phyloP scores from a whole-genome alignment of 495 filamentous ascomycete genomes.

The Daldinia vernicosa region DNA sequence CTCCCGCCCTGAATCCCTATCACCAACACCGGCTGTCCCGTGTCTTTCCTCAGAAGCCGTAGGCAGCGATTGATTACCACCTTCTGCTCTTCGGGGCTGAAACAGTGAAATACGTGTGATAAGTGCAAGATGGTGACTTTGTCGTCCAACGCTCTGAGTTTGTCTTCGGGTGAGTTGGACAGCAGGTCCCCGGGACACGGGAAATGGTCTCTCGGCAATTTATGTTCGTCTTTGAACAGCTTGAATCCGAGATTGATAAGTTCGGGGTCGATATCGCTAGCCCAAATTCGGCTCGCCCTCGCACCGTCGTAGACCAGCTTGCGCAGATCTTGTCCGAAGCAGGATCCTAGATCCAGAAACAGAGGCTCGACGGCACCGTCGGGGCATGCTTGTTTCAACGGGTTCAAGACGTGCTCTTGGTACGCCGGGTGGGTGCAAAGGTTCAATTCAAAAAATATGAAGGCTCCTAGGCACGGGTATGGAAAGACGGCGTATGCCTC shows the following conservation, averaged over 20 bases:
- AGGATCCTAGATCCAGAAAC: slow-evolving; percentile 62
- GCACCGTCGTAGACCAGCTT: slow-evolving; percentile 58
- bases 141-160: slow-evolving; percentile 23
- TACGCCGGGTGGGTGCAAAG: slow-evolving; percentile 38
- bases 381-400: slow-evolving; percentile 29
- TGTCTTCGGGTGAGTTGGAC: slow-evolving; percentile 24
- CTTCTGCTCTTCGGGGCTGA: slow-evolving; percentile 38
- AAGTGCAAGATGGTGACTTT: slow-evolving; percentile 40
- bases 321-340: slow-evolving; percentile 62
- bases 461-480: slow-evolving; percentile 56
- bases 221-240: slow-evolving; percentile 48
- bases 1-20: slow-evolving; percentile 44
- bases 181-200: slow-evolving; percentile 40
- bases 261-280: slow-evolving; percentile 57
- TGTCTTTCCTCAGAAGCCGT: slow-evolving; percentile 42
- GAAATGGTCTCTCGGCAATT: slow-evolving; percentile 56
- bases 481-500: slow-evolving; percentile 37
- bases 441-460: slow-evolving; percentile 52
- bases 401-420: slow-evolving; percentile 41
- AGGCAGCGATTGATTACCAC: slow-evolving; percentile 36
- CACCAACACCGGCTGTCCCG: slow-evolving; percentile 33
- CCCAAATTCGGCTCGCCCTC: slow-evolving; percentile 52
- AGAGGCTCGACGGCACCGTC: slow-evolving; percentile 26
- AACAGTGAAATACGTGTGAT: slow-evolving; percentile 42
- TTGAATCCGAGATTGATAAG: slow-evolving; percentile 63